These are phyloP conservation scores for Fraxinus latifolia DNA, from an alignment of 305 asterid genomes.

Conservation along the genomic window DNA sequence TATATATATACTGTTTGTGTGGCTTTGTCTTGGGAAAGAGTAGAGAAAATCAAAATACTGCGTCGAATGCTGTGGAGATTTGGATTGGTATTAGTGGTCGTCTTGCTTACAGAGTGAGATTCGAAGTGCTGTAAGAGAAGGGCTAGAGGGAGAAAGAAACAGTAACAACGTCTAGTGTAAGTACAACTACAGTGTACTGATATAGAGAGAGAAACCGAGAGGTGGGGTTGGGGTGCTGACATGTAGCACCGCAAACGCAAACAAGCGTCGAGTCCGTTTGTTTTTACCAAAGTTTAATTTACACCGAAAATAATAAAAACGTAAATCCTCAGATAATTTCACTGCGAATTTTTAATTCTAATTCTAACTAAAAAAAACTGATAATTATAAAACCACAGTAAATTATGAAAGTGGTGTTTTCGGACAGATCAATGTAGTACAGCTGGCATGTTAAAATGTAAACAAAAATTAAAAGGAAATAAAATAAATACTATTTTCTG, in stretches of 20 bases:
- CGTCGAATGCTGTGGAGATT: neutral
- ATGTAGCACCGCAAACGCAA: neutral
- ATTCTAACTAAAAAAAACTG: neutral
- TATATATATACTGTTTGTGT: neutral
- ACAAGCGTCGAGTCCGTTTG: neutral
- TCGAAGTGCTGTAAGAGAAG: conserved; percentile 24
- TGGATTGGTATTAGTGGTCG: neutral
- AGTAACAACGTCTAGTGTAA: neutral
- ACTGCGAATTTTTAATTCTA: neutral
- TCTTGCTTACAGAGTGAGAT: conserved; percentile 31
- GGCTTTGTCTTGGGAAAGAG: neutral
- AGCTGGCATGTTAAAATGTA: neutral
- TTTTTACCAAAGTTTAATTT: neutral
- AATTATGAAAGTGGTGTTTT: no score
- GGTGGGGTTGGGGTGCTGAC: neutral
- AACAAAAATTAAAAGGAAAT: neutral
- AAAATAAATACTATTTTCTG: neutral
- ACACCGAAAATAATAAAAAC: neutral
- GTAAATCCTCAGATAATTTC: neutral
- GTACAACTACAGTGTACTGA: neutral
- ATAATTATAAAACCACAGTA: no score
- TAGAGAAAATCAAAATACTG: neutral
- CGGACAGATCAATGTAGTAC: neutral
- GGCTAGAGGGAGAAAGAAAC: conserved; percentile 8
- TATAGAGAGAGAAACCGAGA: neutral